Conservation (phyloP, 495 filamentous ascomycete species). For the Talaromyces ruber region DNA sequence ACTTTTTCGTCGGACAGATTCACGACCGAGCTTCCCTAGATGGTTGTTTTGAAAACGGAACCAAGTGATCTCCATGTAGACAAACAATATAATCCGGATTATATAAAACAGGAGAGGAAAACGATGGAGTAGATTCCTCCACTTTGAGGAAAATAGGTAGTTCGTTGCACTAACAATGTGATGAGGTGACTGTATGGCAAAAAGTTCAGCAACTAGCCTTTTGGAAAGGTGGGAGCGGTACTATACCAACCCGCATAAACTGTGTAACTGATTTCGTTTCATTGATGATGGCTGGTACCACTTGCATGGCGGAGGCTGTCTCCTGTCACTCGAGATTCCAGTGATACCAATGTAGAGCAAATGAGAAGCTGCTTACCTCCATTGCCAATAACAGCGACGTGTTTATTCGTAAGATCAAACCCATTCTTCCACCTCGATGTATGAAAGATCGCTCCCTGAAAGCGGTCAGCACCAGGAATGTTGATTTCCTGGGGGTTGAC, state of each 20-base stretch:
- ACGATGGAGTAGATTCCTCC: not conserved
- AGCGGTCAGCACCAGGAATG: constrained; percentile 34
- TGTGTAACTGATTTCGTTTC: constrained; percentile 43
- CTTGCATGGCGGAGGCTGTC: constrained; percentile 20
- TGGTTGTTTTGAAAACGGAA: not conserved
- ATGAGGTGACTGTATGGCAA: not conserved
- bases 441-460: constrained; percentile 46
- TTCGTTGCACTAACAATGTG: not conserved
- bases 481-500: constrained; percentile 35
- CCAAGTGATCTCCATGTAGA: constrained; percentile 1
- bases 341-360: not conserved
- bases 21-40: not conserved
- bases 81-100: not conserved
- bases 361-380: constrained; percentile 10
- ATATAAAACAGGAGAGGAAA: not conserved
- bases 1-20: not conserved
- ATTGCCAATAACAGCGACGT: constrained; percentile 48
- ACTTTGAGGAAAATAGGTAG: not conserved
- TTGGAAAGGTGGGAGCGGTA: not conserved
- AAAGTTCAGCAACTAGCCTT: not conserved
- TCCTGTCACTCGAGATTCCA: not conserved
- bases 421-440: constrained; percentile 48
- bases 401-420: constrained; percentile 44
- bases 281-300: constrained; percentile 22
- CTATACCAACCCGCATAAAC: constrained; percentile 32